Percentiles rank a stretch among this genome's conserved stretches.
Evolutionary conservation across 805 yeast genomes (phyloP).

Genomic region (Nakazawaea wickerhamii): DNA sequence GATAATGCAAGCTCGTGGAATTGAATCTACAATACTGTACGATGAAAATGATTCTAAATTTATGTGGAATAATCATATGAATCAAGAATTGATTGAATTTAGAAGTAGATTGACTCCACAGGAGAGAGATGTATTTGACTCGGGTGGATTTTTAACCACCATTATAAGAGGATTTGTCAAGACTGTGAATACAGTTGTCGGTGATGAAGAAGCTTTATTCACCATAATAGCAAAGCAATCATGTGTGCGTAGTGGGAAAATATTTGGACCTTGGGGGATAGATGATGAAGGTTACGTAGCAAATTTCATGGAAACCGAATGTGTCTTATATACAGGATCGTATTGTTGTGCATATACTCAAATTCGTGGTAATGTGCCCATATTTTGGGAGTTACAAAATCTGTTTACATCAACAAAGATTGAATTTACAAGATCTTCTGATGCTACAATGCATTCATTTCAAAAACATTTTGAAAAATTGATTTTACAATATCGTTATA

Average conservation of each 20-base stretch:
- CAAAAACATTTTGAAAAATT: slow-evolving; percentile 43
- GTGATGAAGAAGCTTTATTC: slow-evolving; percentile 33
- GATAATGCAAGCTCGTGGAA: slow-evolving; percentile 39
- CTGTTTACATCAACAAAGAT: slow-evolving; percentile 39
- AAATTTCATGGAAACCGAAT: slow-evolving; percentile 48
- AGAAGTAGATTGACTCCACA: slow-evolving; percentile 34
- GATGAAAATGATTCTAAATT: slow-evolving; percentile 38
- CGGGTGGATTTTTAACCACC: slow-evolving; percentile 40
- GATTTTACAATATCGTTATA: slow-evolving; percentile 42
- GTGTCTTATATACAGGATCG: slow-evolving; percentile 36
- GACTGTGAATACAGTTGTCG: slow-evolving; percentile 29
- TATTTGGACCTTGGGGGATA: slow-evolving; percentile 54
- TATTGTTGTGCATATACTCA: slow-evolving; percentile 40
- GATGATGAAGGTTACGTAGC: slow-evolving; percentile 52
- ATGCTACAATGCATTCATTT: slow-evolving; percentile 49
- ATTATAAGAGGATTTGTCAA: slow-evolving; percentile 49
- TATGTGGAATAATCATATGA: slow-evolving; percentile 48
- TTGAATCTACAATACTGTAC: slow-evolving; percentile 25
- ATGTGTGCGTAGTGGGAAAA: slow-evolving; percentile 35
- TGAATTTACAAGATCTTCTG: slow-evolving; percentile 45
- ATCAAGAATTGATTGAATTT: slow-evolving; percentile 39
- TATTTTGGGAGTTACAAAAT: slow-evolving; percentile 47
- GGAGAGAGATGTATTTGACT: slow-evolving; percentile 39
- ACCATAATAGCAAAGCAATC: slow-evolving; percentile 50
- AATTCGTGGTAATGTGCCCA: slow-evolving; percentile 49